phyloP scores from a whole-genome alignment of 2,329 filamentous ascomycete genomes.

The Xylariaceae sp. region DNA sequence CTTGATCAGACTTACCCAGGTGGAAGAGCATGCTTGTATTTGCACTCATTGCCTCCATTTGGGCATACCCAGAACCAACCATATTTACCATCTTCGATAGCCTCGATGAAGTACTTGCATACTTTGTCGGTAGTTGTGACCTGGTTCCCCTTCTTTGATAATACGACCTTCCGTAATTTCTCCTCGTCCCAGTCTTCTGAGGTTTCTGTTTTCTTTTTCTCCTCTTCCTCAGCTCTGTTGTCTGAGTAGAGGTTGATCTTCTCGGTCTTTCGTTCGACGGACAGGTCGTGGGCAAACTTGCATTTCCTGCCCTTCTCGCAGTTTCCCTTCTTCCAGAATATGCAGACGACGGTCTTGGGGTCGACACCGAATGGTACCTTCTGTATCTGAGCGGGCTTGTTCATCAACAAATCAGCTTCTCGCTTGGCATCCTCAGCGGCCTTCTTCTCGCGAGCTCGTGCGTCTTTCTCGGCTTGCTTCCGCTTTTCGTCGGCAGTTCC shows the following conservation, averaged over 20 bases:
- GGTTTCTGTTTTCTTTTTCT: constrained; percentile 82
- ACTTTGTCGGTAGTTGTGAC: constrained; percentile 95
- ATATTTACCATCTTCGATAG: constrained; percentile 97
- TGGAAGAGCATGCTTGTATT: constrained; percentile 94
- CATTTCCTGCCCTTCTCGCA: constrained; percentile 98
- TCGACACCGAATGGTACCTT: constrained; percentile 98
- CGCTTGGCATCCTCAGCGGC: constrained; percentile 80
- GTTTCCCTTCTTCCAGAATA: constrained; percentile 95
- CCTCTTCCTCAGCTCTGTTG: constrained; percentile 66
- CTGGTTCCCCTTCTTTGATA: constrained; percentile 97
- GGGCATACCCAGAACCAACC: constrained; percentile 99
- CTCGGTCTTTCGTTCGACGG: constrained; percentile 83
- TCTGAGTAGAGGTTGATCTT: constrained; percentile 93
- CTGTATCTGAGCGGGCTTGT: constrained; percentile 91
- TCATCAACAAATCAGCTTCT: constrained; percentile 77
- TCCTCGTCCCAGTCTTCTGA: constrained; percentile 98
- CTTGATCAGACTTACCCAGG: constrained; percentile 78
- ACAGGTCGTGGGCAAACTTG: constrained; percentile 93
- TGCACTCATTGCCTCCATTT: constrained; percentile 95
- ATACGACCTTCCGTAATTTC: constrained; percentile 82
- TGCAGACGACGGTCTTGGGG: constrained; percentile 93
- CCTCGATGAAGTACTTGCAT: constrained; percentile 97
- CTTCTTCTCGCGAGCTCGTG: constrained; percentile 81
- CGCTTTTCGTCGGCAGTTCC: constrained; percentile 85
- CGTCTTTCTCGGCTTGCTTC: constrained; percentile 63